phyloP scores from a whole-genome alignment of 352 stramenopile species.

The Aphanomyces euteiches region DNA sequence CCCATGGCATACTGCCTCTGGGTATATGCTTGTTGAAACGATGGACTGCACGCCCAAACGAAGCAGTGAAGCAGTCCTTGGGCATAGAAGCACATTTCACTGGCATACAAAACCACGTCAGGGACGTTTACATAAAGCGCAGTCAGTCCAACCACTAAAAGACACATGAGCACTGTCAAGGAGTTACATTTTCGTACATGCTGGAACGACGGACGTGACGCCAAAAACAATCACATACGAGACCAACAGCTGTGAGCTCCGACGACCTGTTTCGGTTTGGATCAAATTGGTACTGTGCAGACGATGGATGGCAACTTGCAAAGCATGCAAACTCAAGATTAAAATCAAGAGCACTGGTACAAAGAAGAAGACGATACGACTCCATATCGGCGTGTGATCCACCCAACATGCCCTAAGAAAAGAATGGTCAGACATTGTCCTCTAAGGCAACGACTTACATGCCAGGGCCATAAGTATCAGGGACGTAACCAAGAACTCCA shows the following conservation, averaged over 20 bases:
- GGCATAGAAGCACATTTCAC: conserved; percentile 61
- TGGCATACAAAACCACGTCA: conserved; percentile 27
- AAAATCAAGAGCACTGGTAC: conserved; percentile 45
- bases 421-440: not conserved
- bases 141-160: conserved; percentile 34
- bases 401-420: conserved; percentile 39
- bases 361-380: conserved; percentile 57
- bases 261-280: conserved; percentile 41
- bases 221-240: conserved; percentile 44
- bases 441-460: conserved; percentile 27
- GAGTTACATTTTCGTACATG: conserved; percentile 36
- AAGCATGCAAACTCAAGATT: conserved; percentile 37
- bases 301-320: conserved; percentile 35
- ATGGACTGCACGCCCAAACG: conserved; percentile 47
- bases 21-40: conserved; percentile 28
- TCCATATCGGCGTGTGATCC: conserved; percentile 51
- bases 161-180: not conserved
- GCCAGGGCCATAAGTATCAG: conserved; percentile 55
- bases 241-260: conserved; percentile 46
- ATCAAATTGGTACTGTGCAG: conserved; percentile 31
- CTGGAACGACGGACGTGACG: conserved; percentile 44
- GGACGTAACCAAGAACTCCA: conserved; percentile 64
- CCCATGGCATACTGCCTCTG: conserved; percentile 28
- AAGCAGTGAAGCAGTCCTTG: conserved; percentile 56
- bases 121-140: conserved; percentile 41